Evolutionary conservation across 495 filamentous ascomycete genomes (phyloP).

Genomic region (Penicillium goetzii): DNA sequence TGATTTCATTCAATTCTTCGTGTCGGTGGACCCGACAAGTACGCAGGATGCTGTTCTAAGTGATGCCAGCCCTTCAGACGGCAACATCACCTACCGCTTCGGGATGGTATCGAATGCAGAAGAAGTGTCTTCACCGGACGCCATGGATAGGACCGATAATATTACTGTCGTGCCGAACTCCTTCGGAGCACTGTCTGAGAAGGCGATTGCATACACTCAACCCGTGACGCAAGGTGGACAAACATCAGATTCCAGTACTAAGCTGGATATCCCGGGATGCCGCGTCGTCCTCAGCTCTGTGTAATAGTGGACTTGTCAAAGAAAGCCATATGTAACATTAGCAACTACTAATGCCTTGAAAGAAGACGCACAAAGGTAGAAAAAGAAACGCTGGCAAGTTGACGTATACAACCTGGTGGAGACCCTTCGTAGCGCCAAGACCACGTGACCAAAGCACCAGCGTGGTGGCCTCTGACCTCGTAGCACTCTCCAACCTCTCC

Average conservation of each 20-base stretch:
- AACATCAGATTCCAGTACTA: slow-evolving; percentile 34
- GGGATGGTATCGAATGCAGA: slow-evolving; percentile 39
- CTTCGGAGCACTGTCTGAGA: slow-evolving; percentile 56
- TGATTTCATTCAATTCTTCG: slow-evolving; percentile 56
- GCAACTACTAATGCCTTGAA: not conserved
- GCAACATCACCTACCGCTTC: slow-evolving; percentile 34
- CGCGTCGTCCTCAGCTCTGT: slow-evolving; percentile 32
- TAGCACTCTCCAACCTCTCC: slow-evolving; percentile 39
- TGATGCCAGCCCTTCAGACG: slow-evolving; percentile 1
- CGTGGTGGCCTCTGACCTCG: slow-evolving; percentile 50
- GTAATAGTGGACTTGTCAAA: slow-evolving; percentile 5
- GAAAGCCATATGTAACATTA: slow-evolving; percentile 15
- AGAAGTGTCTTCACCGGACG: slow-evolving; percentile 11
- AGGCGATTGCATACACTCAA: slow-evolving; percentile 50
- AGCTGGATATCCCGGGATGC: slow-evolving; percentile 48
- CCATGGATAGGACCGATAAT: slow-evolving; percentile 23
- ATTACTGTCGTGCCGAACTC: slow-evolving; percentile 35
- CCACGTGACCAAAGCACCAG: slow-evolving; percentile 42
- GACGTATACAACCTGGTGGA: slow-evolving; percentile 17
- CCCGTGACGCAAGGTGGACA: slow-evolving; percentile 23
- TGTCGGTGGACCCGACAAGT: slow-evolving; percentile 34
- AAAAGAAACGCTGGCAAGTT: not conserved
- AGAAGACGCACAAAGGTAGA: not conserved
- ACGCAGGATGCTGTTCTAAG: not conserved
- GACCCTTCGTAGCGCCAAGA: slow-evolving; percentile 35